Base-by-base conservation (phyloP, 2,329 filamentous ascomycete genomes). In the Pyrenochaeta sp. region DNA sequence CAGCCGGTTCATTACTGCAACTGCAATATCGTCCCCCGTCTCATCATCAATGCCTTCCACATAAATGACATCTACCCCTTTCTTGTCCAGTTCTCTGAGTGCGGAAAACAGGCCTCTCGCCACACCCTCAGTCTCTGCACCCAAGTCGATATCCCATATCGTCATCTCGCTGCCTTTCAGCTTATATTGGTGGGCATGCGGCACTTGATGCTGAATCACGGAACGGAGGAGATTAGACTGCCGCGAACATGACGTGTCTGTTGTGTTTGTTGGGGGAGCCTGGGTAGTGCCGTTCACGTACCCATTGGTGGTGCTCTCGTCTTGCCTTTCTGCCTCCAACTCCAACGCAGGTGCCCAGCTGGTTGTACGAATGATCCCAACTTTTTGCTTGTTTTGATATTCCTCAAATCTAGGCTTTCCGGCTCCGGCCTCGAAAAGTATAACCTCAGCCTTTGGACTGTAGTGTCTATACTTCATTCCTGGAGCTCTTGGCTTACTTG, bases 381-480 rank as follows among this genome's bases (percentile, higher is more conserved):
- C 20, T 8, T 55, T 63, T 18, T 61, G 45, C 22, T 64, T 63
- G 1, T 49, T 55, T 18, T 52, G 45, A 2, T 74, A 34, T 11
- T 72, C 65, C 3, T 65, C 58, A 2, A 29, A 4, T 49, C 57
- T 53, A 15, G 72, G 51, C 19, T 59, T 44, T 13, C 50, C 68
- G 65, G 67, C 55, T 1, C 74, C 77, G 20, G 81, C 73, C 67
- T 96, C 90, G 65, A 91, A 96, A 2, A 97, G 77, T 10, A 96
- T 76, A 2, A 99, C 92, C 31, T 81, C 84, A 1, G 94, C 95
- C 69, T 86, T 89, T 1, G 94, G 94, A 29, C 92, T 96, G 65
- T 99, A 99, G 69, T 99, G 94, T 67, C 94, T 90, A 69, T 99
- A 99, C 73, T 99, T 99, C 94, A 99, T 99, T 1, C 94, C 94